Evolutionary conservation across 768 basidiomycete species (phyloP), one percentile per base, ranked within the genome.

Genomic region (Mycena sanguinolenta): DNA sequence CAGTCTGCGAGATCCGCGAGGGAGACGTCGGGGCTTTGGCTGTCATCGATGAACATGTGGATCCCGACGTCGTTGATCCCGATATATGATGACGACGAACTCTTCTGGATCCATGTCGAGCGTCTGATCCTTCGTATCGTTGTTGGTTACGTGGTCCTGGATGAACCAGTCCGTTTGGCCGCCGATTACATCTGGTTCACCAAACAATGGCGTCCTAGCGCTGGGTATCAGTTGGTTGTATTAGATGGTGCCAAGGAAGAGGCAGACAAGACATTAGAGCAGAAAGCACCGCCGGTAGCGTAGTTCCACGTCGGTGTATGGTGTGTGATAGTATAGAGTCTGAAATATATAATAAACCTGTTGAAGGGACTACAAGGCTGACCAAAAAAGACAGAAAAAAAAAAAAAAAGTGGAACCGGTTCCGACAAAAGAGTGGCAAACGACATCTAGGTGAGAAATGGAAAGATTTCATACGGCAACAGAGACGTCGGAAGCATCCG

Each of bases 391-490:
- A n/a, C 44, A 8, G 34, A 44, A 44, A 44, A 60, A 53, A 78
- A n/a, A n/a, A n/a, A n/a, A n/a, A n/a, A n/a, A n/a, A n/a, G n/a
- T n/a, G 65, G 52, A 64, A 61, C 65, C 46, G 44, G 71, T 67
- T 72, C 75, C 65, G 63, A 71, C 64, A 58, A 65, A 67, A 61
- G 71, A 63, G 52, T 55, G 63, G 69, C 54, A 73, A 71, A 72
- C 65, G 73, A 73, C 71, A 69, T 69, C 65, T 63, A 75, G 64
- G 71, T 54, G 52, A 61, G 49, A 34, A 27, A 50, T 65, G 58
- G 69, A 76, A n/a, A 59, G 74, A 70, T 83, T 86, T 90, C 85
- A 94, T 73, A 92, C 92, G 54, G 91, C 87, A 77, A 93, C 91
- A 44, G 91, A 87, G 16, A 94, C 91, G 63, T 93, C 92, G 34